Percentiles rank a stretch among this genome's conserved stretches.
These are phyloP conservation scores for Petasospora rhodanensis DNA, from an alignment of 1,139 yeast genomes.

Conservation along the genomic window DNA sequence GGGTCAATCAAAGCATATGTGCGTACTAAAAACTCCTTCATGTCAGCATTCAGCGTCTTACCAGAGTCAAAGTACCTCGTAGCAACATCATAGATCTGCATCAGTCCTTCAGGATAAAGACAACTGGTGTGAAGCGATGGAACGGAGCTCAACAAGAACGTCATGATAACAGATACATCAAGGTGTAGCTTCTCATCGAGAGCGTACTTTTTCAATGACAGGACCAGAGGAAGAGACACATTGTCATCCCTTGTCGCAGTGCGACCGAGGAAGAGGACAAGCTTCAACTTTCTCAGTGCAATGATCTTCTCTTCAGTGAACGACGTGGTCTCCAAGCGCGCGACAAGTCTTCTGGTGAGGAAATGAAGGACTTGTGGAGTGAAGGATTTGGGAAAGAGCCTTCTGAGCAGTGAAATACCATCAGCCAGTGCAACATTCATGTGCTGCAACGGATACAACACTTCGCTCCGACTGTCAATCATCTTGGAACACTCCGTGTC, in stretches of 20 bases:
- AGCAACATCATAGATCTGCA: conserved; percentile 12
- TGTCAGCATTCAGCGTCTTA: background rate
- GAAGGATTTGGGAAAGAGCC: conserved; percentile 34
- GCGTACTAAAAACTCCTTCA: conserved; percentile 3
- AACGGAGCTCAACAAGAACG: conserved; percentile 13
- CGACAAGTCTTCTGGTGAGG: conserved; percentile 33
- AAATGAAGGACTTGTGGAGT: conserved; percentile 33
- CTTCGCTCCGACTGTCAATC: too few relatives aligned
- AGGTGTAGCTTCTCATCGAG: conserved; percentile 18
- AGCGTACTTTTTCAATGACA: conserved; percentile 26
- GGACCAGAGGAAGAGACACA: conserved; percentile 26
- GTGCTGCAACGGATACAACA: conserved; percentile 19
- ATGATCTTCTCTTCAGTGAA: conserved; percentile 27
- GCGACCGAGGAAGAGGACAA: conserved; percentile 33
- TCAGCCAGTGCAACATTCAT: conserved; percentile 30
- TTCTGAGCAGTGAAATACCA: conserved; percentile 22
- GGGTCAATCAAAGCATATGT: conserved; percentile 4
- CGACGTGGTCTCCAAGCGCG: conserved; percentile 26
- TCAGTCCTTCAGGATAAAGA: conserved; percentile 13
- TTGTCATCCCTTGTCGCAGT: conserved; percentile 15
- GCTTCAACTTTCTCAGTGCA: conserved; percentile 37
- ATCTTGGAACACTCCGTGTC: too few relatives aligned
- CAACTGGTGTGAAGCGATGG: conserved; percentile 5
- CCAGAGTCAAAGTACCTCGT: conserved; percentile 5
- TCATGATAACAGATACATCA: conserved; percentile 26